Conservation (phyloP, 495 filamentous ascomycete genomes). For the Penicillium parvum region DNA sequence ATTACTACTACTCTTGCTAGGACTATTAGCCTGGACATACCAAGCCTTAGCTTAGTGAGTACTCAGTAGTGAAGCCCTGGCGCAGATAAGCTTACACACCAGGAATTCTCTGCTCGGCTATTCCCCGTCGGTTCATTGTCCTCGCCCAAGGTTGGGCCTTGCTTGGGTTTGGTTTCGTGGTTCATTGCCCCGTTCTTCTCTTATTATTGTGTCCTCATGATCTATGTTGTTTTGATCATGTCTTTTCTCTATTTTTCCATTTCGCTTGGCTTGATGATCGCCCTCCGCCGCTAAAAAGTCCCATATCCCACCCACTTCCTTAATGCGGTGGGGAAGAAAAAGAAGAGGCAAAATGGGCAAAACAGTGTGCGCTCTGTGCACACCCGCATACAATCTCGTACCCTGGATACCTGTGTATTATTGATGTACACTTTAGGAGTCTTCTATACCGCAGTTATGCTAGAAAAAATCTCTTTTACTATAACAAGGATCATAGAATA, state of each 20-base stretch:
- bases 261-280: slow-evolving; percentile 30
- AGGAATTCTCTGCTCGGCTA: slow-evolving; percentile 14
- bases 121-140: slow-evolving; percentile 13
- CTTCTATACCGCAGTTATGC: too few relatives aligned
- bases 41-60: too few relatives aligned
- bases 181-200: slow-evolving; percentile 5
- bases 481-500: too few relatives aligned
- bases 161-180: slow-evolving; percentile 7
- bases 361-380: slow-evolving; percentile 15
- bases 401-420: slow-evolving; percentile 11
- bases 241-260: slow-evolving; percentile 6
- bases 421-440: not conserved
- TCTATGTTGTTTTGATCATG: slow-evolving; percentile 1
- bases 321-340: slow-evolving; percentile 21
- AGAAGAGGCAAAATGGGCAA: slow-evolving; percentile 9
- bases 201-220: not conserved
- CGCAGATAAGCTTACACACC: slow-evolving; percentile 16
- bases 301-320: slow-evolving; percentile 20
- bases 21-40: too few relatives aligned
- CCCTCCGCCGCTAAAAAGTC: slow-evolving; percentile 16
- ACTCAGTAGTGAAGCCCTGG: too few relatives aligned
- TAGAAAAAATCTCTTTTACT: too few relatives aligned
- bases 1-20: too few relatives aligned
- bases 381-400: slow-evolving; percentile 6
- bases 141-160: slow-evolving; percentile 10